Base-by-base conservation (phyloP, 1,284 basidiomycete species). In the Fistulinella cinereoalba region DNA sequence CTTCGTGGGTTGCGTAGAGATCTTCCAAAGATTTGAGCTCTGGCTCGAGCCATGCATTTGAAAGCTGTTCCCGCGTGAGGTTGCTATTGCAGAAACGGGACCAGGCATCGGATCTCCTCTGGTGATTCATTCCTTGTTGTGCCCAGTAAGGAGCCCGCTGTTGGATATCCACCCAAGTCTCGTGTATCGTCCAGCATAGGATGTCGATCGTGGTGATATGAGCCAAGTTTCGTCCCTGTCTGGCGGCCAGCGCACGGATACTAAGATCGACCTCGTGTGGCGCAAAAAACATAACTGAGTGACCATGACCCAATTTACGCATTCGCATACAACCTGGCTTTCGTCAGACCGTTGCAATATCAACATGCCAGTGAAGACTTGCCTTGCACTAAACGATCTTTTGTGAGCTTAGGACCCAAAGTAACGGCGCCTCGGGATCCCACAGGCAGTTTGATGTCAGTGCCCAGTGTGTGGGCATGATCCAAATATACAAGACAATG, bases 111-210 rank as follows among this genome's bases (percentile, higher is more conserved):
- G 32, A 18, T 34, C 31, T 32, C 2, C n/a, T 6, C 7, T 27
- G 25, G 23, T 39, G 37, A 6, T 77, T 66, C 5, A 68, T 38
- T 0, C 76, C 79, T 57, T 79, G 78, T 37, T 71, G 64, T 22
- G 61, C 69, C 76, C 75, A 79, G 25, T 71, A 68, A 33, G 71
- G 64, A 21, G 67, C 53, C 39, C 69, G 60, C 6, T 59, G 64
- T 27, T 66, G 53, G 12, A 77, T 75, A 28, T 76, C 66, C 1
- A 51, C 43, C 44, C 73, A 77, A 0, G 76, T 76, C 55, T 74
- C 71, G 1, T 49, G 53, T 55, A 79, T 73, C 1, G 65, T 51
- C 77, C 44, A 39, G 7, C 21, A 13, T 6, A 46, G 23, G 19
- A 46, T 23, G 32, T 46, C 44, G 11, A 11, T 11, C 7, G 38